These are phyloP conservation scores for Candida ponderosae DNA, from an alignment of 805 yeast genomes.

Conservation along the genomic window DNA sequence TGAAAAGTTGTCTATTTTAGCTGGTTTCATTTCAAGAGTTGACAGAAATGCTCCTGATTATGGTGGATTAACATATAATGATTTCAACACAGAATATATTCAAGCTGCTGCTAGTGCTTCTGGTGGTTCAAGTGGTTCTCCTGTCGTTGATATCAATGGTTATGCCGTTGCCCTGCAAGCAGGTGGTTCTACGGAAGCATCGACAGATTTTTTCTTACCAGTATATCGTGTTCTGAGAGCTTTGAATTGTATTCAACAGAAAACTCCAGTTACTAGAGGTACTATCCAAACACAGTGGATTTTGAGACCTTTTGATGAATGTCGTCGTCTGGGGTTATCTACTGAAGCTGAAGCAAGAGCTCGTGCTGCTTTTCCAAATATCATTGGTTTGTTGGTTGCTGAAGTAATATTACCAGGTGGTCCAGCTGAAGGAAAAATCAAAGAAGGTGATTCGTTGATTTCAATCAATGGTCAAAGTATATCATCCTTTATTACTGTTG, in stretches of 20 bases:
- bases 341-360: constrained; percentile 64
- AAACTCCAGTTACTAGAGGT: constrained; percentile 68
- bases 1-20: constrained; percentile 79
- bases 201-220: constrained; percentile 89
- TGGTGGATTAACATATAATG: constrained; percentile 81
- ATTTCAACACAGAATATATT: constrained; percentile 88
- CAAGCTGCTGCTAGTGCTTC: constrained; percentile 96
- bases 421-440: constrained; percentile 64
- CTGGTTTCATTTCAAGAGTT: constrained; percentile 71
- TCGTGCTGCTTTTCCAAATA: constrained; percentile 60
- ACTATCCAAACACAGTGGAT: constrained; percentile 89
- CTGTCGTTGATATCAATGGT: constrained; percentile 88
- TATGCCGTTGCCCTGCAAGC: constrained; percentile 89
- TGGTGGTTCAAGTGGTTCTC: constrained; percentile 94
- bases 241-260: constrained; percentile 57
- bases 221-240: constrained; percentile 80
- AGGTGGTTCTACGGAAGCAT: constrained; percentile 86
- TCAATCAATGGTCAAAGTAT: constrained; percentile 61
- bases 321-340: constrained; percentile 78
- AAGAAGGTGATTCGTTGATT: constrained; percentile 81
- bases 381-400: constrained; percentile 78
- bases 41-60: constrained; percentile 95
- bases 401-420: constrained; percentile 78
- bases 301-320: constrained; percentile 82
- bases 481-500: constrained; percentile 71